These are phyloP conservation scores for Phaeolepiota aurea DNA, from an alignment of 768 basidiomycete genomes.

Conservation along the genomic window DNA sequence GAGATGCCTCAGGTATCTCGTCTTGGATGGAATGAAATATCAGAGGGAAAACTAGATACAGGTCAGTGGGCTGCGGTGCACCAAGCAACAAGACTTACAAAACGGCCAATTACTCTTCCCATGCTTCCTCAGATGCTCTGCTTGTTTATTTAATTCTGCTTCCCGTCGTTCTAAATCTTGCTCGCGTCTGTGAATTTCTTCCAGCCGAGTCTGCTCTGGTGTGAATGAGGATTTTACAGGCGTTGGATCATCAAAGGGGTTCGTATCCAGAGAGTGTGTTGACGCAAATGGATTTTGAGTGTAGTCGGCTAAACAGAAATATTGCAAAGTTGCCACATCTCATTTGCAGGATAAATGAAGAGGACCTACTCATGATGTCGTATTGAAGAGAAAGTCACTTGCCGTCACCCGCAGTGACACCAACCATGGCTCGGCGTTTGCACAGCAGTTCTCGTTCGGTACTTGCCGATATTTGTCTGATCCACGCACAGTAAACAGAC, in stretches of 20 bases:
- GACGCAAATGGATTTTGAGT: constrained; percentile 81
- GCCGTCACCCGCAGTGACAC: not conserved
- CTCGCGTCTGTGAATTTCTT: constrained; percentile 72
- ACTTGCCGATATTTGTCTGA: constrained; percentile 9
- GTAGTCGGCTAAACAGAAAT: constrained; percentile 19
- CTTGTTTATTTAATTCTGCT: constrained; percentile 58
- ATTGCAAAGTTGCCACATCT: constrained; percentile 7
- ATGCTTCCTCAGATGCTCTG: constrained; percentile 61
- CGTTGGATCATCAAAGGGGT: constrained; percentile 87
- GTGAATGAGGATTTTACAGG: constrained; percentile 22
- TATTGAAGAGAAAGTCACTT: constrained; percentile 5
- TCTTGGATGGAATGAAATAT: constrained; percentile 90
- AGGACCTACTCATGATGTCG: constrained; percentile 26
- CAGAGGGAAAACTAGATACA: constrained; percentile 72
- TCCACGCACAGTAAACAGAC: constrained; percentile 3
- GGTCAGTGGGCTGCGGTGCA: constrained; percentile 10
- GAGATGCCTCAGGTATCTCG: constrained; percentile 80
- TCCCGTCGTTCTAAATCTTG: constrained; percentile 76
- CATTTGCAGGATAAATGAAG: constrained; percentile 1
- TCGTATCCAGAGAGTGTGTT: constrained; percentile 75
- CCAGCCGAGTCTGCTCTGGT: constrained; percentile 34
- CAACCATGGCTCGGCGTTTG: not conserved
- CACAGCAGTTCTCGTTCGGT: constrained; percentile 2
- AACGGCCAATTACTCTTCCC: constrained; percentile 93
- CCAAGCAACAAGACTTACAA: constrained; percentile 32